Evolutionary conservation across 805 yeast species (phyloP).

Genomic region (Metschnikowia borealis): DNA sequence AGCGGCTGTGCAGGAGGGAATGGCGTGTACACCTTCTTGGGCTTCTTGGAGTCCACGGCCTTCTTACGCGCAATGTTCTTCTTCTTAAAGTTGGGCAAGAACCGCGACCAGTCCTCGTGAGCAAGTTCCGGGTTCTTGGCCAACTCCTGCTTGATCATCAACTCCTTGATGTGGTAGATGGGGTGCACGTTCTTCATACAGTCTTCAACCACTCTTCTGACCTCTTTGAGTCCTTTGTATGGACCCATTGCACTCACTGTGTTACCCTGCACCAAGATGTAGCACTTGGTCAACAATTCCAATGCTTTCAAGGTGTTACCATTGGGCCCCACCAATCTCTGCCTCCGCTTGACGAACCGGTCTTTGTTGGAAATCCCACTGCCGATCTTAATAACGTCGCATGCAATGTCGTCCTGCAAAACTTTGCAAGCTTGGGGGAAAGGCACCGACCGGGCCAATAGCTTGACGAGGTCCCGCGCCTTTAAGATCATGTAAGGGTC

Average conservation of each 20-base stretch:
- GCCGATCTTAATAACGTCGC: conserved; percentile 95
- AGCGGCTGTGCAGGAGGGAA: conserved; percentile 98
- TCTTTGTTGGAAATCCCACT: conserved; percentile 86
- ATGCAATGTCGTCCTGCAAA: conserved; percentile 86
- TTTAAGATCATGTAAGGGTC: conserved; percentile 93
- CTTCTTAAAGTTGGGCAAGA: conserved; percentile 94
- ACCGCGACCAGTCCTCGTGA: conserved; percentile 94
- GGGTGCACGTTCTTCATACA: conserved; percentile 97
- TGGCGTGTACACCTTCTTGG: conserved; percentile 83
- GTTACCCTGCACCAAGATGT: conserved; percentile 93
- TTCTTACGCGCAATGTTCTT: conserved; percentile 92
- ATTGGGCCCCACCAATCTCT: conserved; percentile 92
- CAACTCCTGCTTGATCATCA: conserved; percentile 94
- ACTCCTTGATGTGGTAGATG: conserved; percentile 94
- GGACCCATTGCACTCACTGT: conserved; percentile 98
- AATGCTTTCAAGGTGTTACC: conserved; percentile 96
- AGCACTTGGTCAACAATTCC: conserved; percentile 92
- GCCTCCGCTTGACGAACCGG: conserved; percentile 91
- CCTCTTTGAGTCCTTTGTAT: conserved; percentile 84
- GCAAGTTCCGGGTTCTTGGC: conserved; percentile 95
- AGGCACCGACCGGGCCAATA: conserved; percentile 93
- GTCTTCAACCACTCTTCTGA: conserved; percentile 92
- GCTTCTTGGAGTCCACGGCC: conserved; percentile 58
- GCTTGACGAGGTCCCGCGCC: conserved; percentile 91
- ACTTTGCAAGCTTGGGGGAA: conserved; percentile 94